Percentiles rank a stretch among this genome's conserved stretches.
phyloP scores from a whole-genome alignment of 2,329 filamentous ascomycete genomes.

The Domatiomyces catenatus region DNA sequence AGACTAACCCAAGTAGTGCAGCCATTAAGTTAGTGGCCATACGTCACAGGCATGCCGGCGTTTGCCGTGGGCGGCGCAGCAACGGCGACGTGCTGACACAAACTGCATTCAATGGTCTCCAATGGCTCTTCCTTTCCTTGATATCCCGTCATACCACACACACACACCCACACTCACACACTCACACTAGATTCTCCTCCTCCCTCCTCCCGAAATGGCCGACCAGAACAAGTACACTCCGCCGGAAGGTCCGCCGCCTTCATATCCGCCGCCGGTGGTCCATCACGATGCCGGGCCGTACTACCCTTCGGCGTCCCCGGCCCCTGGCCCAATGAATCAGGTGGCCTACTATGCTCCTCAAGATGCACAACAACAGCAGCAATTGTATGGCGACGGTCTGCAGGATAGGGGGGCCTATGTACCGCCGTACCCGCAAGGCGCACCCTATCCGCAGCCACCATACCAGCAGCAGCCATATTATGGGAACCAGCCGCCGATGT shows the following conservation, averaged over 20 bases:
- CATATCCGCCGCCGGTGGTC: conserved; percentile 7
- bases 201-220: not conserved
- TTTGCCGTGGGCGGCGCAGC: too few species aligned
- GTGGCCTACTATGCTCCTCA: conserved; percentile 7
- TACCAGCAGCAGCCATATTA: not conserved
- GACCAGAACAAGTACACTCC: conserved; percentile 9
- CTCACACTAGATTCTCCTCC: not conserved
- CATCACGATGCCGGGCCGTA: conserved; percentile 17
- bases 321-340: conserved; percentile 2
- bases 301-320: conserved; percentile 4
- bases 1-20: not conserved
- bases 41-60: not conserved
- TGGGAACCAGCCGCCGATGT: conserved; percentile 15
- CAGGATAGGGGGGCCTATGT: not conserved
- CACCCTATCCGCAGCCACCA: too few species aligned
- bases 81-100: too few species aligned
- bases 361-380: conserved; percentile 3
- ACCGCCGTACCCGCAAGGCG: conserved; percentile 3
- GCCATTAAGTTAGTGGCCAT: not conserved
- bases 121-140: not conserved
- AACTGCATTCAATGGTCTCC: too few species aligned
- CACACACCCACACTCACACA: too few species aligned
- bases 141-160: too few species aligned
- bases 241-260: conserved; percentile 9
- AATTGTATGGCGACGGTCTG: not conserved